Evolutionary conservation across 352 stramenopile genomes (phyloP).

Genomic region (Pythium phragmitis): DNA sequence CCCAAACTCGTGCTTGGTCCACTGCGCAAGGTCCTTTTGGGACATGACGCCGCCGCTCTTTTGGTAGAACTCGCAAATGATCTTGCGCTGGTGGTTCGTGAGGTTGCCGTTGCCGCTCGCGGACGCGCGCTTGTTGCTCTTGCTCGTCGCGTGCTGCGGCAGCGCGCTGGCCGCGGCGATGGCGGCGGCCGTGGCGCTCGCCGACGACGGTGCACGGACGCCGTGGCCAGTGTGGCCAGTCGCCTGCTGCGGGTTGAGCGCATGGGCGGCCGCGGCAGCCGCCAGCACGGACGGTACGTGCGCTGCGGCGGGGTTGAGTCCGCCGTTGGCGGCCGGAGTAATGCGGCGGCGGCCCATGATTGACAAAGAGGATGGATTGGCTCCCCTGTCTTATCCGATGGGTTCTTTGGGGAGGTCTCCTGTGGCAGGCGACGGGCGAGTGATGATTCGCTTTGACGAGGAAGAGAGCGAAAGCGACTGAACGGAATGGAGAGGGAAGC

Average conservation of each 20-base stretch:
- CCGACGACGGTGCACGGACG: not conserved
- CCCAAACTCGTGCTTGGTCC: constrained; percentile 85
- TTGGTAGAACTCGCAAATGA: constrained; percentile 84
- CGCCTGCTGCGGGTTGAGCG: not conserved
- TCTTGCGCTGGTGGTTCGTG: constrained; percentile 82
- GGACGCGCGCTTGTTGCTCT: constrained; percentile 19
- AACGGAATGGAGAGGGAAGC: constrained; percentile 18
- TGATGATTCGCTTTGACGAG: constrained; percentile 24
- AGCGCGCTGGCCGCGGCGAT: constrained; percentile 5
- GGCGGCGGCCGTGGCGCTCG: not conserved
- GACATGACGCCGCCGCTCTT: constrained; percentile 81
- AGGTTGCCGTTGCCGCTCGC: constrained; percentile 68
- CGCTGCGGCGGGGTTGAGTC: constrained; percentile 25
- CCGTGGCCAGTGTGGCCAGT: not conserved
- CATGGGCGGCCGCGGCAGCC: not conserved
- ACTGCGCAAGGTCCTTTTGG: constrained; percentile 84
- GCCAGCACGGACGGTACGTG: constrained; percentile 26
- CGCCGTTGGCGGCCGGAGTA: constrained; percentile 15
- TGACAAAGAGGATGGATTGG: not conserved
- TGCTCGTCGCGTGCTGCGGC: not conserved
- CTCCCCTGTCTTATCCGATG: constrained; percentile 32
- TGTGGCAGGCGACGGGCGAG: not conserved
- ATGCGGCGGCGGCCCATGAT: constrained; percentile 26
- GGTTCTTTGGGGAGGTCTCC: not conserved
- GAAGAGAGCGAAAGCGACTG: not conserved